Evolutionary conservation across 2,329 filamentous ascomycete genomes (phyloP), one percentile per base, ranked within the genome.

Genomic region (Microsporum canis): DNA sequence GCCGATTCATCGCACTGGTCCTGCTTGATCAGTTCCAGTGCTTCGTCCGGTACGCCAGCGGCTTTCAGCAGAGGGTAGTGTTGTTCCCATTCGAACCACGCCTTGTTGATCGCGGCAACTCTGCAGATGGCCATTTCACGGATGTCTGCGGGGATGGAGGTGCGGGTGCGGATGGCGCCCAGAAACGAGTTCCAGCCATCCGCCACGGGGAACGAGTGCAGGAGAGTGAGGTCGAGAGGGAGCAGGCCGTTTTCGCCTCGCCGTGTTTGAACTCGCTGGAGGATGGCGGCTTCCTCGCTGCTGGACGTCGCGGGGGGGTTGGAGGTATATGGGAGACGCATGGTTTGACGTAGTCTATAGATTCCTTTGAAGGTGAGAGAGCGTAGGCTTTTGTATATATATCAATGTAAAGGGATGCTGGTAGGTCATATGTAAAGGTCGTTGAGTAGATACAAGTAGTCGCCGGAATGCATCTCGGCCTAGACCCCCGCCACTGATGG

Each of bases 11-110:
- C 70, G 29, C 66, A 73, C 23, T 72, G 67, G 7, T 71, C 62
- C 10, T 69, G 69, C 60, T 80, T 75, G 66, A 86, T 73, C 5
- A 76, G 80, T 14, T 72, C 69, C 36, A 79, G 63, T 17, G 74
- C 75, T 38, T 75, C 78, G 36, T 79, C 73, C 17, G 76, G 73
- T 3, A 89, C 79, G 3, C 85, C 85, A 0, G 76, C 75, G 6
- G 78, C 76, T 3, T 81, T 80, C 12, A 92, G 78, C n/a, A 92
- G 76, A 0, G 89, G 89, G 14, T 85, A 85, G 71, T 95, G 90
- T 60, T 89, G 83, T 39, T 77, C 82, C 89, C 88, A 95, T 73
- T 95, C 90, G 73, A 91, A 95, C 84, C 87, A 89, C 1, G 90
- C 90, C 17, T 80, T 74, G 74, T 95, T 95, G 68, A 89, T 81